These are phyloP conservation scores for Sporothrix sp. DNA, from an alignment of 2,329 filamentous ascomycete species.

Conservation along the genomic window DNA sequence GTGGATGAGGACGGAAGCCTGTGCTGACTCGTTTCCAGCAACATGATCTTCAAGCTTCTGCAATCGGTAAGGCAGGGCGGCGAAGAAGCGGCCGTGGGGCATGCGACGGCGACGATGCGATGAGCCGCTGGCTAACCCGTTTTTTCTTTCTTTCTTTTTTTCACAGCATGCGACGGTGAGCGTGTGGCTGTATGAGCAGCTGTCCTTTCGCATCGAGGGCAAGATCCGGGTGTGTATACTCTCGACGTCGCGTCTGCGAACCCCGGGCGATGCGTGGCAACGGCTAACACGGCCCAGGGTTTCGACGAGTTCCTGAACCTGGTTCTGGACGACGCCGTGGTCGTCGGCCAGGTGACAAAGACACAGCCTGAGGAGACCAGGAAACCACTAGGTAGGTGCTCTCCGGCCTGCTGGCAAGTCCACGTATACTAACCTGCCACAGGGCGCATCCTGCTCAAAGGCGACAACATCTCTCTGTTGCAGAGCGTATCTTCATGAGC, in stretches of 20 bases:
- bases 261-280: too few species aligned
- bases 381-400: conserved; percentile 62
- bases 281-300: conserved; percentile 46
- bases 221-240: conserved; percentile 70
- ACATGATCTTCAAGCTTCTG: conserved; percentile 90
- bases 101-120: too few species aligned
- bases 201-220: conserved; percentile 87
- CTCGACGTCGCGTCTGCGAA: too few species aligned
- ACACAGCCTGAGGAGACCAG: conserved; percentile 65
- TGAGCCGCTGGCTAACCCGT: neutral
- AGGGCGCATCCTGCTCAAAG: conserved; percentile 82
- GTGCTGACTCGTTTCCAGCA: conserved; percentile 28
- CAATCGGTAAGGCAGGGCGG: conserved; percentile 34
- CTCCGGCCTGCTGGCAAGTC: neutral
- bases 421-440: neutral
- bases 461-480: conserved; percentile 79
- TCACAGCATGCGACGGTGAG: conserved; percentile 68
- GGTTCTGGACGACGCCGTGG: conserved; percentile 80
- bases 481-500: conserved; percentile 37
- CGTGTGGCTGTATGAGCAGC: conserved; percentile 96
- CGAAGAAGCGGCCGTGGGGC: neutral
- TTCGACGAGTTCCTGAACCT: conserved; percentile 99
- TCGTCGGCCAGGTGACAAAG: conserved; percentile 80
- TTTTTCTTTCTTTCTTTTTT: neutral
- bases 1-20: neutral